These are phyloP conservation scores for Ceratocystiopsis sp. DNA, from an alignment of 2,329 filamentous ascomycete species.

Conservation along the genomic window DNA sequence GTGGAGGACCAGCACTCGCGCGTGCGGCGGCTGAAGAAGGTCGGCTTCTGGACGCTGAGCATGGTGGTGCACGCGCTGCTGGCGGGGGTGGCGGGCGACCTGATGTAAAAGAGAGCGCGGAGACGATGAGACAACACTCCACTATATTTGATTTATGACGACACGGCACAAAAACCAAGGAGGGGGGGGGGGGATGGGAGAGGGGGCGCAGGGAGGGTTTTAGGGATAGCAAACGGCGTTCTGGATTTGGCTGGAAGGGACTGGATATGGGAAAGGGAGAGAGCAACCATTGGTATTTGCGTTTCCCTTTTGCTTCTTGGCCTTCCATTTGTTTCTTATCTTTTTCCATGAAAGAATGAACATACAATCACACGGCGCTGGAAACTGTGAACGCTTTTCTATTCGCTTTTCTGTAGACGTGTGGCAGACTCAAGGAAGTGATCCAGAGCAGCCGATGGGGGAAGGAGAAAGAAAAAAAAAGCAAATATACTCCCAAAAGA, in stretches of 20 bases:
- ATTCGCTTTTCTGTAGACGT: too few species aligned
- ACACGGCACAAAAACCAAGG: neutral
- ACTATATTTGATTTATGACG: neutral
- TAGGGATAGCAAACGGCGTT: neutral
- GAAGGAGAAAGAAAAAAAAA: too few species aligned
- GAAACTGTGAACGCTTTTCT: too few species aligned
- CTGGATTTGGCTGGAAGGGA: neutral
- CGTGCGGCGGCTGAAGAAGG: conserved; percentile 78
- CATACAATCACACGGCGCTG: too few species aligned
- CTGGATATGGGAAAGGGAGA: neutral
- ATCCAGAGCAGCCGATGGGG: too few species aligned
- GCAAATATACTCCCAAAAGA: too few species aligned
- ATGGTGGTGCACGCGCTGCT: conserved; percentile 86
- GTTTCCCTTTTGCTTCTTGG: neutral
- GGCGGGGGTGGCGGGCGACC: conserved; percentile 81
- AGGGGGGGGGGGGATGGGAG: neutral
- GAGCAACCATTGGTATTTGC: neutral
- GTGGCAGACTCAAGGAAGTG: neutral
- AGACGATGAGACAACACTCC: neutral
- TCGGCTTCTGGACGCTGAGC: conserved; percentile 84
- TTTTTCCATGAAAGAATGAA: neutral
- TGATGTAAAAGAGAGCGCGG: conserved; percentile 21
- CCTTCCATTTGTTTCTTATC: neutral
- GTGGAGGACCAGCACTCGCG: conserved; percentile 80
- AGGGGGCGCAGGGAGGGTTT: too few species aligned